Base-by-base conservation (phyloP, 2,329 filamentous ascomycete genomes). In the Alternaria sp. region DNA sequence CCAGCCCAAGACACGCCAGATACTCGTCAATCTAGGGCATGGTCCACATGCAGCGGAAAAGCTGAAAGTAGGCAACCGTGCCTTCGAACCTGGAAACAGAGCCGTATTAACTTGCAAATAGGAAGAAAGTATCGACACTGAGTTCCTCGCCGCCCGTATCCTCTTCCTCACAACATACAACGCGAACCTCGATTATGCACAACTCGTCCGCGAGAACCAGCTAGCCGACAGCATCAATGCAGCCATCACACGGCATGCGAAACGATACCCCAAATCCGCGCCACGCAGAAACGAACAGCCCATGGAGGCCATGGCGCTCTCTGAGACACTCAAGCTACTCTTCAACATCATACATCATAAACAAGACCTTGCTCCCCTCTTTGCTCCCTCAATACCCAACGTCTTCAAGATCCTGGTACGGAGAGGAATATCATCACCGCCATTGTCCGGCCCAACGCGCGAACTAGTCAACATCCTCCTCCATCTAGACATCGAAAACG, bases 271-370 rank as follows among this genome's bases (percentile, higher is more conserved):
- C 5, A 54, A 69, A 65, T 41, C 54, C 63, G 2, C 67, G 67
- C 3, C 72, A 71, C 42, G 70, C 77, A 48, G 64, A 70, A 22
- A 67, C 70, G 5, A 36, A 14, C 81, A 87, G 42, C 85, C 86
- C 0, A 91, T 94, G 85, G 88, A 91, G 65, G 88, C 91, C 59
- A 88, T 94, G 87, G 93, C 94, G 0, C 83, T 98, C 38, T 85
- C 84, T 8, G 94, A 98, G 77, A 94, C 91, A 0, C 81, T 95
- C 51, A 97, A 96, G 73, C 84, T 98, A 41, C 81, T 96, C 52
- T 98, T 96, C 83, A 97, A 97, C 77, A 84, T 97, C 54, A 91
- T 91, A 2, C 89, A 94, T 69, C 88, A 89, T 71, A 90, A 89
- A 70, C 87, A 88, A 4, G 84, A 89, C 42, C 83, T 89, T 26